These are phyloP conservation scores for Myriosclerotinia curreyana DNA, from an alignment of 2,329 filamentous ascomycete genomes.

Conservation along the genomic window DNA sequence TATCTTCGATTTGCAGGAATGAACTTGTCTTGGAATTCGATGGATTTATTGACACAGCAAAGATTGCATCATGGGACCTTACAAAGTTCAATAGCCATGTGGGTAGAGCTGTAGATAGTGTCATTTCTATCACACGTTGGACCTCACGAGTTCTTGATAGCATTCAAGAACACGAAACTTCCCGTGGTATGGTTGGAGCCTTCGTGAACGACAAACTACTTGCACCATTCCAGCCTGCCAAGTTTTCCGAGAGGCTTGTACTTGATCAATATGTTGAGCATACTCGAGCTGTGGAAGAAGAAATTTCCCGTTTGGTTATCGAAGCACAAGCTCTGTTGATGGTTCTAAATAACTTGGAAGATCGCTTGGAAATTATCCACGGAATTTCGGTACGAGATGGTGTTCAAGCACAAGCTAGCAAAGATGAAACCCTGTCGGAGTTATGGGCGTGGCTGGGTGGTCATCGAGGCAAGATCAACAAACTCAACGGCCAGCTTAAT, in stretches of 20 bases:
- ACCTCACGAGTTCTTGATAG: slow-evolving; percentile 53
- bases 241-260: slow-evolving; percentile 59
- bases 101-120: slow-evolving; percentile 68
- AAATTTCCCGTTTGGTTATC: slow-evolving; percentile 64
- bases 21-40: slow-evolving; percentile 75
- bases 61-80: slow-evolving; percentile 62
- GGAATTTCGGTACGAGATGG: slow-evolving; percentile 65
- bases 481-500: slow-evolving; percentile 59
- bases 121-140: slow-evolving; percentile 73
- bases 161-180: slow-evolving; percentile 34
- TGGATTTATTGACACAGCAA: slow-evolving; percentile 68
- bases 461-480: slow-evolving; percentile 58
- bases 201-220: slow-evolving; percentile 49
- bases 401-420: slow-evolving; percentile 54
- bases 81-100: slow-evolving; percentile 75
- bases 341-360: slow-evolving; percentile 65
- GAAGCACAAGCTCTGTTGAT: slow-evolving; percentile 67
- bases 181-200: slow-evolving; percentile 39
- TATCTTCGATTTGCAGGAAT: slow-evolving; percentile 44
- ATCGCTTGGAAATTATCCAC: slow-evolving; percentile 66
- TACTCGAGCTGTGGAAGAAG: slow-evolving; percentile 65
- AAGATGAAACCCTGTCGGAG: slow-evolving; percentile 64
- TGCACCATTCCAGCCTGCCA: slow-evolving; percentile 60
- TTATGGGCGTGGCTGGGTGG: slow-evolving; percentile 74
- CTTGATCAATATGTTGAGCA: slow-evolving; percentile 74